Evolutionary conservation across 2,329 filamentous ascomycete genomes (phyloP).

Genomic region (Hymenoscyphus scutula): DNA sequence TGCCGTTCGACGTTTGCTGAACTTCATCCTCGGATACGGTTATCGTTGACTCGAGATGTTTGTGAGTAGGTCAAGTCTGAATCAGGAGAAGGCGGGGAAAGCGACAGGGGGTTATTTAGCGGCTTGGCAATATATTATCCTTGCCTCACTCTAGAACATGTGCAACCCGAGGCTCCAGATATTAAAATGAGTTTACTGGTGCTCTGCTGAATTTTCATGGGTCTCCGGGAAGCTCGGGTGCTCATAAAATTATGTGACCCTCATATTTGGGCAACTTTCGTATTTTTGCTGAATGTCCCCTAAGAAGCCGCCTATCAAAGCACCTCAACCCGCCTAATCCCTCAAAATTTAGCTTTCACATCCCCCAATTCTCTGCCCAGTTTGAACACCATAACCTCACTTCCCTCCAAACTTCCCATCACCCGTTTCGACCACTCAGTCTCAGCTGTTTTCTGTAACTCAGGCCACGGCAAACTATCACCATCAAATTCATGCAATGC

Average conservation of each 20-base stretch:
- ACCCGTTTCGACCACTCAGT: constrained; percentile 17
- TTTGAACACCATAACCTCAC: constrained; percentile 14
- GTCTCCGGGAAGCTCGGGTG: too few relatives aligned
- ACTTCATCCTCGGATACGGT: too few relatives aligned
- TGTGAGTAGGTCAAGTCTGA: not conserved
- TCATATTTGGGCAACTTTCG: too few relatives aligned
- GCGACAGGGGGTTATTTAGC: not conserved
- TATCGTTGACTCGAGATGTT: not conserved
- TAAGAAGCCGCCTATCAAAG: not conserved
- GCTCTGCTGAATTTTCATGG: too few relatives aligned
- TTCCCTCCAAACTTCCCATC: constrained; percentile 12
- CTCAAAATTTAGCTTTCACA: constrained; percentile 7
- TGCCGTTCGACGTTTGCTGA: too few relatives aligned
- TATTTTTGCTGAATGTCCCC: too few relatives aligned
- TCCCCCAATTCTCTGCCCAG: constrained; percentile 12
- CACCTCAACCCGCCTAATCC: not conserved
- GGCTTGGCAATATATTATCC: not conserved
- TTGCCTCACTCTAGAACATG: too few relatives aligned
- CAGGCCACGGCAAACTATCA: constrained; percentile 15
- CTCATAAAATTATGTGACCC: too few relatives aligned
- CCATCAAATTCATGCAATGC: constrained; percentile 22
- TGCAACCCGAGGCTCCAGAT: too few relatives aligned
- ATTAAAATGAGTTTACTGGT: too few relatives aligned
- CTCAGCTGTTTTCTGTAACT: constrained; percentile 28
- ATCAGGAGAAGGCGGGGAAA: not conserved